Conservation (phyloP, 345 rosid species). For the Euphorbia lathyris region DNA sequence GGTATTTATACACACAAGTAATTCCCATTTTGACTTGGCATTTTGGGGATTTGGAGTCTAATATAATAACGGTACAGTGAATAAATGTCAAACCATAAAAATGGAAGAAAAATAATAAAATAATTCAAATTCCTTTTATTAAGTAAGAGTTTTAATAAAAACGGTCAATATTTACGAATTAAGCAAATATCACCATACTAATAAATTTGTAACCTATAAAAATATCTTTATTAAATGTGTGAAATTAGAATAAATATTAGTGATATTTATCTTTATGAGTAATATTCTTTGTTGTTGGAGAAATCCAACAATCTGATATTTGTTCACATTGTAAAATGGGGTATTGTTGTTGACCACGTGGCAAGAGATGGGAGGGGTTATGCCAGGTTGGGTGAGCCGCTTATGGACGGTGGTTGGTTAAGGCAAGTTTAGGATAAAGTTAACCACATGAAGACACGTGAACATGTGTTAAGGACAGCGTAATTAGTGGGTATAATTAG, state of each 20-base stretch:
- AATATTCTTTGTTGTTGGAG: constrained; percentile 2
- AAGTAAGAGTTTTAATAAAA: too few relatives aligned
- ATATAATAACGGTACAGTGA: not conserved
- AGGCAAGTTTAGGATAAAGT: constrained; percentile 15
- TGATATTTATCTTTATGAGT: too few relatives aligned
- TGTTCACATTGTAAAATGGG: not conserved
- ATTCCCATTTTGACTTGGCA: not conserved
- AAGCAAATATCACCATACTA: too few relatives aligned
- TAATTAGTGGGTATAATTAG: constrained; percentile 17
- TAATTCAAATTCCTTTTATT: too few relatives aligned
- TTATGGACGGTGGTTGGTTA: constrained; percentile 28
- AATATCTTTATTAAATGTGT: too few relatives aligned
- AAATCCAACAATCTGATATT: not conserved
- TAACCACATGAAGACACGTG: constrained; percentile 43
- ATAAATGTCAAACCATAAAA: too few relatives aligned
- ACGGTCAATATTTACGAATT: too few relatives aligned
- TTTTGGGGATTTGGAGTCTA: constrained; percentile 24
- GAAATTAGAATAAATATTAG: too few relatives aligned
- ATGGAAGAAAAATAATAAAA: too few relatives aligned
- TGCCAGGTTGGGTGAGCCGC: constrained; percentile 29
- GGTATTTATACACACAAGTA: not conserved
- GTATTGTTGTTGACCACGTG: constrained; percentile 28
- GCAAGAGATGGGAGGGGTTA: constrained; percentile 14
- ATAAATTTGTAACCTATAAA: too few relatives aligned
- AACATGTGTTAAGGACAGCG: constrained; percentile 36